These are phyloP conservation scores for Dendryphion nanum DNA, from an alignment of 2,329 filamentous ascomycete genomes.

Conservation along the genomic window DNA sequence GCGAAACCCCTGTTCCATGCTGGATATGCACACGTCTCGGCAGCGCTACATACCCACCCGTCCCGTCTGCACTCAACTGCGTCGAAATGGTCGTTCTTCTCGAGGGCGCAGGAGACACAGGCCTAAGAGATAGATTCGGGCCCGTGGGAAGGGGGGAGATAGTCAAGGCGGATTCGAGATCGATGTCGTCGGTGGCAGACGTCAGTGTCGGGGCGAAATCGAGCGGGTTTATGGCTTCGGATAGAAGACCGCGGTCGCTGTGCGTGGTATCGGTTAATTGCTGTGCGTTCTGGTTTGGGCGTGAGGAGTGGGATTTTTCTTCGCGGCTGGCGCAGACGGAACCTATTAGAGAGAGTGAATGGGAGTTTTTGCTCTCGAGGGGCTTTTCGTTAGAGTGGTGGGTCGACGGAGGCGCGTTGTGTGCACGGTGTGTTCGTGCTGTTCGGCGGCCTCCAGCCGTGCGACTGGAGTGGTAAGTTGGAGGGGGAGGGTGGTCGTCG, in stretches of 20 bases:
- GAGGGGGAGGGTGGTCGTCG: slow-evolving; percentile 23
- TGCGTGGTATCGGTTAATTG: slow-evolving; percentile 8
- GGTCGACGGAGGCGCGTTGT: no score
- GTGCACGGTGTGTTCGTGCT: slow-evolving; percentile 12
- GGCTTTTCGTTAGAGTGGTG: slow-evolving; percentile 8
- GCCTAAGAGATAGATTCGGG: no score
- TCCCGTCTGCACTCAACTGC: slow-evolving; percentile 11
- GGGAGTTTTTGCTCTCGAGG: slow-evolving; percentile 1
- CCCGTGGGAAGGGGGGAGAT: no score
- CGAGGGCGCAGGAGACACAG: no score
- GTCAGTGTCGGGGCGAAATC: slow-evolving; percentile 12
- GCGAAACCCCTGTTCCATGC: slow-evolving; percentile 6
- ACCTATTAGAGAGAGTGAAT: slow-evolving; percentile 8
- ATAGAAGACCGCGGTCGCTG: slow-evolving; percentile 9
- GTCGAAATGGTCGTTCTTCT: not conserved
- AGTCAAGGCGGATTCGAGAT: no score
- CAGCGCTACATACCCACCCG: slow-evolving; percentile 14
- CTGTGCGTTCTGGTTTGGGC: not conserved
- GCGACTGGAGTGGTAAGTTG: slow-evolving; percentile 28
- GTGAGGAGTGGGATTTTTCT: not conserved
- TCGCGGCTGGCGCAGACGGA: slow-evolving; percentile 9
- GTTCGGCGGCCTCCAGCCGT: slow-evolving; percentile 23
- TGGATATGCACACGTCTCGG: slow-evolving; percentile 10
- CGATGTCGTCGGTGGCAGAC: no score
- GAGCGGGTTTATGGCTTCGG: slow-evolving; percentile 8